Base-by-base conservation (phyloP, 805 yeast genomes). In the Wickerhamomyces sydowiorum region DNA sequence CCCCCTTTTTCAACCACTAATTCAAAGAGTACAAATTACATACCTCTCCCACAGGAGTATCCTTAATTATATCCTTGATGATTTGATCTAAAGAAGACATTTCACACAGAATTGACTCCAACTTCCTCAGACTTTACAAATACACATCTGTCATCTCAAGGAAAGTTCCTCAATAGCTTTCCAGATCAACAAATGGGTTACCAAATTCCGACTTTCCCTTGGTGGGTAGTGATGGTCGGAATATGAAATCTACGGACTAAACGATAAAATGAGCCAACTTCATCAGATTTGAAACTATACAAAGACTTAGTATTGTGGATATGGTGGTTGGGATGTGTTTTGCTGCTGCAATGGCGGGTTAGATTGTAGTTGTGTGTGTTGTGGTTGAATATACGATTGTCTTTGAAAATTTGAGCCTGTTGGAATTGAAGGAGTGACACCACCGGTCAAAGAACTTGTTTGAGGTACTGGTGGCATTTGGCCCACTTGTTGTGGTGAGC, bases 11-110 rank as follows among this genome's bases (percentile, higher is more conserved):
- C 25, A 29, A 17, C 17, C 12, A 17, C 12, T n/a, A n/a, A 5
- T 17, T 29, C 40, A 17, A 9, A 18, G n/a, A 14, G 1, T 17
- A 12, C n/a, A n/a, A 21, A 17, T 14, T 38, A 41, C 66, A 48
- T 33, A 70, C 69, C 55, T 73, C 77, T 17, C 83, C 83, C 7
- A 81, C 76, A 18, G 83, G 82, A 3, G 81, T 72, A 41, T 77
- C 82, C 24, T 57, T 51, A 29, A 78, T 56, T 49, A 68, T 60
- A 7, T 62, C 53, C 15, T 22, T 23, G 15, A 49, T 40, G 14
- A 49, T 40, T 12, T 40, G 9, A 17, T 29, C 32, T 7, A 29
- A 17, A 12, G 20, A 17, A 6, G 21, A 17, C 32, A 29, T 29
- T n/a, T n/a, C n/a, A n/a, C n/a, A n/a, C n/a, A n/a, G n/a, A n/a